These are phyloP conservation scores for Ploettnerulaceae sp. DNA, from an alignment of 2,329 filamentous ascomycete species.

Conservation along the genomic window DNA sequence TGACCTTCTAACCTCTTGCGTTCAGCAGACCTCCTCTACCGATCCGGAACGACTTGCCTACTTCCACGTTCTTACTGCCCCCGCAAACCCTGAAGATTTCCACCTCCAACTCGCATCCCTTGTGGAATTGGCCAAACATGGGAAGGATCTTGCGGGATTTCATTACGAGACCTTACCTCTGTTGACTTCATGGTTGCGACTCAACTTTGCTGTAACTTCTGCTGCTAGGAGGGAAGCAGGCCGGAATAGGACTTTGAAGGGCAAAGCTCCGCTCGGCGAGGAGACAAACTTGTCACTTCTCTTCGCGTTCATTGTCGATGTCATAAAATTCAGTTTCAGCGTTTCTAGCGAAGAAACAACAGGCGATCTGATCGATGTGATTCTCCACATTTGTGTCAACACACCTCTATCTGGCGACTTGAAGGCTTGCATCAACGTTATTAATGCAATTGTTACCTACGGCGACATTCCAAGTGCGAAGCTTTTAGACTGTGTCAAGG, in stretches of 20 bases:
- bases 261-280: slow-evolving; percentile 42
- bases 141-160: slow-evolving; percentile 60
- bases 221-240: slow-evolving; percentile 47
- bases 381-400: slow-evolving; percentile 63
- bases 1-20: slow-evolving; percentile 61
- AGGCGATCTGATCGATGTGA: slow-evolving; percentile 53
- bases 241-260: slow-evolving; percentile 39
- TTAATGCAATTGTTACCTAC: slow-evolving; percentile 68
- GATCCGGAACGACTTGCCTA: slow-evolving; percentile 62
- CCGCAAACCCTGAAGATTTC: slow-evolving; percentile 57
- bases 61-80: slow-evolving; percentile 56
- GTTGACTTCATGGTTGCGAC: slow-evolving; percentile 55
- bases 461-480: slow-evolving; percentile 60
- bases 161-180: slow-evolving; percentile 62
- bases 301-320: slow-evolving; percentile 60
- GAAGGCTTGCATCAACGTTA: slow-evolving; percentile 59
- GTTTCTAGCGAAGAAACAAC: slow-evolving; percentile 59
- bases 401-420: slow-evolving; percentile 63
- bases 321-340: slow-evolving; percentile 73
- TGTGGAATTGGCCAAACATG: slow-evolving; percentile 55
- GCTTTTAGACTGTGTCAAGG: slow-evolving; percentile 61
- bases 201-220: slow-evolving; percentile 50
- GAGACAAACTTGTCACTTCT: slow-evolving; percentile 59
- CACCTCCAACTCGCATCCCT: slow-evolving; percentile 61
- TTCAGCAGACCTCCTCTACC: slow-evolving; percentile 57